Evolutionary conservation across 371 early-diverging fungal genomes (phyloP).

Genomic region (Rhizopus stolonifer): DNA sequence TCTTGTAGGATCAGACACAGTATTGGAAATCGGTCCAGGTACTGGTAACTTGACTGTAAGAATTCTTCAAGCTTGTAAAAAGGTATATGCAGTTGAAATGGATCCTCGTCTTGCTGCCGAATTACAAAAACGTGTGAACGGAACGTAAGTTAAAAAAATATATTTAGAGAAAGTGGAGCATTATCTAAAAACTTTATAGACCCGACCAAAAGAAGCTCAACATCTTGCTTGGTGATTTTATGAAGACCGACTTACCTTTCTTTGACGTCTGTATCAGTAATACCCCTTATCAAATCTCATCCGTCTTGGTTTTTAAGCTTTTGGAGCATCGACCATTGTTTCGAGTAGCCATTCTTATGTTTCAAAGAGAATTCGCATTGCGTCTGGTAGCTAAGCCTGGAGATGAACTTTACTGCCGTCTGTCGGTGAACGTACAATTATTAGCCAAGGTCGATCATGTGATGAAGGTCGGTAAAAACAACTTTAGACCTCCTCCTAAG

Average conservation of each 20-base stretch:
- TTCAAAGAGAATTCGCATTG: conserved; percentile 97
- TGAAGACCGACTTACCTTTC: conserved; percentile 96
- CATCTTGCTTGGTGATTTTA: conserved; percentile 97
- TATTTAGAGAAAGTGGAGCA: neutral
- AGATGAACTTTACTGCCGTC: conserved; percentile 91
- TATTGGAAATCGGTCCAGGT: conserved; percentile 99
- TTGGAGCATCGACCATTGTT: conserved; percentile 92
- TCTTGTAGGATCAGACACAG: conserved; percentile 91
- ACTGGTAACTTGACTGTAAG: conserved; percentile 99
- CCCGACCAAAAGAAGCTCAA: conserved; percentile 87
- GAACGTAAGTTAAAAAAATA: conserved; percentile 63
- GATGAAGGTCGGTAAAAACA: conserved; percentile 98
- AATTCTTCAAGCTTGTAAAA: conserved; percentile 94
- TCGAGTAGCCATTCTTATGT: conserved; percentile 97
- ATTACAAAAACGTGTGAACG: conserved; percentile 95
- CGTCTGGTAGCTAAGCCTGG: conserved; percentile 96
- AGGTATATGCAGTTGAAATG: conserved; percentile 95
- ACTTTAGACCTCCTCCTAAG: conserved; percentile 99
- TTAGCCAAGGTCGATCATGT: conserved; percentile 96
- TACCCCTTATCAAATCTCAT: conserved; percentile 99
- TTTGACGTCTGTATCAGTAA: conserved; percentile 94
- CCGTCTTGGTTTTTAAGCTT: conserved; percentile 96
- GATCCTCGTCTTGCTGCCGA: conserved; percentile 98
- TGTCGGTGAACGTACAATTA: conserved; percentile 97
- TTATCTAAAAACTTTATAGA: conserved; percentile 29